Evolutionary conservation across 164 flowering plant genomes (phyloP).

Genomic region (Aristolochia californica): DNA sequence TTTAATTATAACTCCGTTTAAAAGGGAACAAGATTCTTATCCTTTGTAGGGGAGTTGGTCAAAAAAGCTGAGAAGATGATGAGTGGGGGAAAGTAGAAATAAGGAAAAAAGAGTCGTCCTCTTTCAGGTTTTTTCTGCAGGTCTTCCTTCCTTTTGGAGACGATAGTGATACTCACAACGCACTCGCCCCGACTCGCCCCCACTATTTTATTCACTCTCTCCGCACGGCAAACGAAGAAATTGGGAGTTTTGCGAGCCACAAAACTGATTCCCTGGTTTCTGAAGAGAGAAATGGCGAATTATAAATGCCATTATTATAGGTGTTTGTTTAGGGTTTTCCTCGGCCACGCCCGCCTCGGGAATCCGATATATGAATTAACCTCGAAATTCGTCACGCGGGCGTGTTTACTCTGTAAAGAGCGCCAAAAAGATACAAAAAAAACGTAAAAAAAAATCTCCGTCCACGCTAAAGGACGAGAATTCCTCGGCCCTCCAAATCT

Average conservation of each 20-base stretch:
- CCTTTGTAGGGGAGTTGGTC: too few relatives aligned
- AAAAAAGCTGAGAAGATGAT: too few relatives aligned
- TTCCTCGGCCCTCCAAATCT: slow-evolving; percentile 2
- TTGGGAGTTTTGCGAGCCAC: slow-evolving; percentile 3
- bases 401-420: neutral
- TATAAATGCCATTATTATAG: neutral
- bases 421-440: neutral
- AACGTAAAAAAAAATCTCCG: neutral
- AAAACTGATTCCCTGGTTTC: slow-evolving; percentile 5
- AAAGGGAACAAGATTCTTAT: too few relatives aligned
- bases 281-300: neutral
- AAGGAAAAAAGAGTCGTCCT: neutral
- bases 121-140: neutral
- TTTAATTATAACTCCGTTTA: too few relatives aligned
- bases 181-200: too few relatives aligned
- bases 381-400: slow-evolving; percentile 4
- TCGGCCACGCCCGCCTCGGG: slow-evolving; percentile 3
- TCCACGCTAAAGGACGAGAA: slow-evolving; percentile 5
- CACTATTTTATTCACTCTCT: neutral
- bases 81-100: too few relatives aligned
- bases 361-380: slow-evolving; percentile 2
- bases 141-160: too few relatives aligned
- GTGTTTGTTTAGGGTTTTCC: neutral
- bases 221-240: slow-evolving; percentile 1
- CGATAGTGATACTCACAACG: neutral